phyloP scores from a whole-genome alignment of 2,329 filamentous ascomycete species.

The Phialemonium atrogriseum region DNA sequence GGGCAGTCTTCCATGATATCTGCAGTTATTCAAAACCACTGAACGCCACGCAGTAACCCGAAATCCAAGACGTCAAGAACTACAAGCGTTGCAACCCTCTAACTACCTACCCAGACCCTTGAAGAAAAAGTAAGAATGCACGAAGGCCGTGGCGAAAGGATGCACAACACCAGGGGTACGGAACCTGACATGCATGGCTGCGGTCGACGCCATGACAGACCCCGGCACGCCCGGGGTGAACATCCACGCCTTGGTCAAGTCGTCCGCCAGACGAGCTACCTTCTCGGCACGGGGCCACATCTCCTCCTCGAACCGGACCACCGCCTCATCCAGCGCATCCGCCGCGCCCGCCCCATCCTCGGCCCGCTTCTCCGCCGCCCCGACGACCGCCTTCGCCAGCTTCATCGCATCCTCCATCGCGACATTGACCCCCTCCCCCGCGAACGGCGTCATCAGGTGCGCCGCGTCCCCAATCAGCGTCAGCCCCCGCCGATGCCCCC shows the following conservation, averaged over 20 bases:
- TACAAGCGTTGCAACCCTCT: no score
- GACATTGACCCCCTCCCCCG: constrained; percentile 50
- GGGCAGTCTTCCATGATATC: no score
- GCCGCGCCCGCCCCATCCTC: constrained; percentile 10
- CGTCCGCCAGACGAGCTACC: constrained; percentile 16
- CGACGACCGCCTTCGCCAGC: constrained; percentile 34
- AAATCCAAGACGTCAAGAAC: no score
- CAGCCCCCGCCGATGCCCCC: constrained; percentile 35
- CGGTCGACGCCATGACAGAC: constrained; percentile 28
- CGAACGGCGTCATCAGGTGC: constrained; percentile 48
- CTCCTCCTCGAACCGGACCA: constrained; percentile 27
- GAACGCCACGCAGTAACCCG: no score
- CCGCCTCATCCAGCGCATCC: constrained; percentile 22
- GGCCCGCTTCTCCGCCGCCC: constrained; percentile 12
- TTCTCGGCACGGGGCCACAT: constrained; percentile 26
- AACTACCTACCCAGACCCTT: no score
- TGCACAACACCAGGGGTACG: constrained; percentile 21
- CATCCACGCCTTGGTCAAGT: constrained; percentile 34
- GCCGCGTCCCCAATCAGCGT: constrained; percentile 51
- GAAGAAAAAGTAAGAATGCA: constrained; percentile 19
- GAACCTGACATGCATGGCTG: constrained; percentile 23
- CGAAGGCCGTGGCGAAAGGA: constrained; percentile 19
- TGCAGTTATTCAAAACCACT: no score
- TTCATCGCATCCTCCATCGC: constrained; percentile 44
- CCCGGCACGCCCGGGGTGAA: constrained; percentile 37